Evolutionary conservation across 768 basidiomycete genomes (phyloP).

Genomic region (Coprinopsis marcescibilis): DNA sequence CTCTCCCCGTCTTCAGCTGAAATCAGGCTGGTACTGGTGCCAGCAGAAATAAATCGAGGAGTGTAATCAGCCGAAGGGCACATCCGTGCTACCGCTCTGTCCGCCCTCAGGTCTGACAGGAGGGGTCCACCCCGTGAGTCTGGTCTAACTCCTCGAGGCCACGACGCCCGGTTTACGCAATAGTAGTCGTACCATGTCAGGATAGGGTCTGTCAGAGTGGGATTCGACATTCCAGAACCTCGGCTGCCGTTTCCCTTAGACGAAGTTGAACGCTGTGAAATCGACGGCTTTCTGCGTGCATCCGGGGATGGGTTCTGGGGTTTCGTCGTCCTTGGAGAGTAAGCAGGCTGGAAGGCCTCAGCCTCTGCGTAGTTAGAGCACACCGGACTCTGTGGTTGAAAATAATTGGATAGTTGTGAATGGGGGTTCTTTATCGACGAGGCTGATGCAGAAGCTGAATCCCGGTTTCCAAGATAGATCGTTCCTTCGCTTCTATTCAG

Average conservation of each 20-base stretch:
- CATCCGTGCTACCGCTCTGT: constrained; percentile 43
- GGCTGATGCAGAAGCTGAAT: too few species aligned
- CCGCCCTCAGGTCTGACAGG: constrained; percentile 39
- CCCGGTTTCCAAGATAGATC: too few species aligned
- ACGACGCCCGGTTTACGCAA: constrained; percentile 36
- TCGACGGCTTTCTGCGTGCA: too few species aligned
- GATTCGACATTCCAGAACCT: constrained; percentile 26
- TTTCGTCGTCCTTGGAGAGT: too few species aligned
- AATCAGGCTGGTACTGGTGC: background rate
- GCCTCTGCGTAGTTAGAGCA: too few species aligned
- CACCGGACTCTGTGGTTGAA: too few species aligned
- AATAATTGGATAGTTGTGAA: too few species aligned
- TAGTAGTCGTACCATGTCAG: constrained; percentile 43
- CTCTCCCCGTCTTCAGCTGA: background rate
- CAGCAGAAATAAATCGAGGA: constrained; percentile 11
- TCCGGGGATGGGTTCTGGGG: too few species aligned
- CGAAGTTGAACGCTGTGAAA: too few species aligned
- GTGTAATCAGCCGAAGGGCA: constrained; percentile 30
- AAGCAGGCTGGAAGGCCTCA: too few species aligned
- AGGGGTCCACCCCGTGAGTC: constrained; percentile 30
- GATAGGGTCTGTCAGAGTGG: constrained; percentile 40
- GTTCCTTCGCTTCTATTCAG: too few species aligned
- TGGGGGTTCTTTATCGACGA: too few species aligned
- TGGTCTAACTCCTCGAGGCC: constrained; percentile 42
- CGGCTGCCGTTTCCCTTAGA: background rate